Evolutionary conservation across 192 early-diverging fungal genomes (phyloP).

Genomic region (Dispira parvispora): DNA sequence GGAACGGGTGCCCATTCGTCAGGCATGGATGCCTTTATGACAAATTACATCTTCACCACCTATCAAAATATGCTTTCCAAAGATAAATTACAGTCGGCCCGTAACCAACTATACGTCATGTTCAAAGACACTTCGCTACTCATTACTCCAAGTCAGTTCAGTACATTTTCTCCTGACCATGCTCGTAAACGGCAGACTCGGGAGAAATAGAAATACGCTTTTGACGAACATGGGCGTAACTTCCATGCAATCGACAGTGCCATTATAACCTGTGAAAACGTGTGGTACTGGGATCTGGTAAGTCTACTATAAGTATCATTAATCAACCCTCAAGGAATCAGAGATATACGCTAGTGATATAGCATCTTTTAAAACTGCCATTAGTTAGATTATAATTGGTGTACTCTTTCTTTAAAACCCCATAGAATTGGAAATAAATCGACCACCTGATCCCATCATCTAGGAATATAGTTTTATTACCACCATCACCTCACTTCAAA

Average conservation of each 20-base stretch:
- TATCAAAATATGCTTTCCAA: background rate
- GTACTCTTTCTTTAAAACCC: too few relatives aligned
- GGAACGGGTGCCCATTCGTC: background rate
- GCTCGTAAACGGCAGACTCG: background rate
- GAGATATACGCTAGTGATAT: too few relatives aligned
- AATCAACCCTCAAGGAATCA: too few relatives aligned
- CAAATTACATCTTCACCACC: background rate
- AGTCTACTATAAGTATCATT: too few relatives aligned
- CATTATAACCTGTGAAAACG: too few relatives aligned
- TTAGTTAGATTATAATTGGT: too few relatives aligned
- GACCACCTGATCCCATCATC: too few relatives aligned
- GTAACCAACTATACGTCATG: background rate
- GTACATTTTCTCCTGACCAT: background rate
- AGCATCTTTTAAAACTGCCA: too few relatives aligned
- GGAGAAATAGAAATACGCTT: background rate
- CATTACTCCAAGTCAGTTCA: background rate
- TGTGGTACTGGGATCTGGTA: too few relatives aligned
- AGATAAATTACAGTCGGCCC: background rate
- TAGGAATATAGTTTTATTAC: too few relatives aligned
- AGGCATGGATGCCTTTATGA: constrained; percentile 1
- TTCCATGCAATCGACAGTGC: background rate
- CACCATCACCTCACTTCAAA: too few relatives aligned
- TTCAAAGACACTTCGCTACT: background rate
- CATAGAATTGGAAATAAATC: too few relatives aligned
- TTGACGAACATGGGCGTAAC: background rate